A percentile compares a stretch with the other conserved stretches of the same genome.
phyloP scores from a whole-genome alignment of 805 yeast genomes.

The Ogataea nitratoaversa region DNA sequence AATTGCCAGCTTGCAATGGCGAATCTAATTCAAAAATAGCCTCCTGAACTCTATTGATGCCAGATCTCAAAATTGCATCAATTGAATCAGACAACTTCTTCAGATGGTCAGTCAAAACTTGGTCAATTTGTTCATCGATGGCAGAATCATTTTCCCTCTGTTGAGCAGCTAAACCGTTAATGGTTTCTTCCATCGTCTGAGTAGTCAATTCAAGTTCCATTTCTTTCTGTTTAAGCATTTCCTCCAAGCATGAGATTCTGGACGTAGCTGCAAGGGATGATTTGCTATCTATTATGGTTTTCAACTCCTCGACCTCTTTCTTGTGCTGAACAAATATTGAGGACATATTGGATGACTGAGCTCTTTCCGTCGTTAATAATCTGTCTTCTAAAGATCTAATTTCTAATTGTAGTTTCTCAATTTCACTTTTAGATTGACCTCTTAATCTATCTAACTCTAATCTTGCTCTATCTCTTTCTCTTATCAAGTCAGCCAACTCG shows the following conservation, averaged over 20 bases:
- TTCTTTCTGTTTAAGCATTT: constrained; percentile 58
- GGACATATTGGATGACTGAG: constrained; percentile 60
- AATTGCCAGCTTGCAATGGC: constrained; percentile 80
- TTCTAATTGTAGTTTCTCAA: constrained; percentile 62
- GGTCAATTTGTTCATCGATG: constrained; percentile 56
- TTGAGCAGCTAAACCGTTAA: constrained; percentile 50
- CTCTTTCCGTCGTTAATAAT: constrained; percentile 55
- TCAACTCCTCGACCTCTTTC: constrained; percentile 53
- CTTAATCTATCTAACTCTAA: constrained; percentile 70
- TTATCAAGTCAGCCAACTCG: constrained; percentile 81
- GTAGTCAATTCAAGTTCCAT: constrained; percentile 75
- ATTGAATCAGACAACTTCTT: constrained; percentile 48
- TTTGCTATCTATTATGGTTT: constrained; percentile 31
- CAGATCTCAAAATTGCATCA: constrained; percentile 68
- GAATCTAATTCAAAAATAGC: constrained; percentile 65
- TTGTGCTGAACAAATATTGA: constrained; percentile 59
- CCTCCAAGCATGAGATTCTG: constrained; percentile 33
- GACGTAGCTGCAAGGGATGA: constrained; percentile 23
- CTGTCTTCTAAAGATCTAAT: constrained; percentile 56
- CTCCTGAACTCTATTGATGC: constrained; percentile 70
- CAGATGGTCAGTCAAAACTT: constrained; percentile 43
- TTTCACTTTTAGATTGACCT: constrained; percentile 61
- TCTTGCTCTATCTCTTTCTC: constrained; percentile 86
- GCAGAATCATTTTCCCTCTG: constrained; percentile 47
- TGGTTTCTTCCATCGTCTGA: constrained; percentile 73